Percentiles rank a stretch among this genome's conserved stretches.
Evolutionary conservation across 768 basidiomycete species (phyloP).

Genomic region (Suillus americanus): DNA sequence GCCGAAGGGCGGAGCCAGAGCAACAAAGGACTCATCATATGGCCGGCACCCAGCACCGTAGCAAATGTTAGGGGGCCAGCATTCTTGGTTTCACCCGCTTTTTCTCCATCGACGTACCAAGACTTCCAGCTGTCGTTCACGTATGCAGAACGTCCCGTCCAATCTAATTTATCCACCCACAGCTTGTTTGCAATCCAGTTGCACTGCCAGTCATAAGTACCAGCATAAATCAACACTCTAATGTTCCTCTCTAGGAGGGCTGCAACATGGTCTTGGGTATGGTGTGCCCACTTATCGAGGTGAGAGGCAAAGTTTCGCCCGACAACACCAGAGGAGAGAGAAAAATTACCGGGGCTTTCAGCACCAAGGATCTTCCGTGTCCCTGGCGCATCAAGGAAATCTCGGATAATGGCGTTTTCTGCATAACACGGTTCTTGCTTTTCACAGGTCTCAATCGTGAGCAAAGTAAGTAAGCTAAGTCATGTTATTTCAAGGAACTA

Average conservation of each 20-base stretch:
- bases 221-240: slow-evolving; percentile 54
- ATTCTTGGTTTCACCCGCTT: slow-evolving; percentile 56
- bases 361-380: slow-evolving; percentile 49
- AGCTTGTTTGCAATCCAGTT: slow-evolving; percentile 66
- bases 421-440: slow-evolving; percentile 36
- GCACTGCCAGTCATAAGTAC: slow-evolving; percentile 55
- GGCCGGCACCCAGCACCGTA: slow-evolving; percentile 68
- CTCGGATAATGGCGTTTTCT: slow-evolving; percentile 38
- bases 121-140: slow-evolving; percentile 40
- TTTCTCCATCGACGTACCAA: slow-evolving; percentile 55
- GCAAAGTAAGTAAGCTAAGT: slow-evolving; percentile 4
- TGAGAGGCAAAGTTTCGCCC: slow-evolving; percentile 48
- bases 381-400: slow-evolving; percentile 47
- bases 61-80: slow-evolving; percentile 62
- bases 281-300: slow-evolving; percentile 58
- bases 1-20: slow-evolving; percentile 11
- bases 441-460: slow-evolving; percentile 19
- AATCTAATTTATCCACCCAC: slow-evolving; percentile 59
- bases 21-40: slow-evolving; percentile 52
- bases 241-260: slow-evolving; percentile 55
- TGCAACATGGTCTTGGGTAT: slow-evolving; percentile 58
- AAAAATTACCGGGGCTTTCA: slow-evolving; percentile 48
- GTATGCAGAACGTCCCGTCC: slow-evolving; percentile 56
- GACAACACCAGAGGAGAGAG: slow-evolving; percentile 55
- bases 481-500: not conserved